Base-by-base conservation (phyloP, 495 filamentous ascomycete genomes). In the Penicillium manginii region DNA sequence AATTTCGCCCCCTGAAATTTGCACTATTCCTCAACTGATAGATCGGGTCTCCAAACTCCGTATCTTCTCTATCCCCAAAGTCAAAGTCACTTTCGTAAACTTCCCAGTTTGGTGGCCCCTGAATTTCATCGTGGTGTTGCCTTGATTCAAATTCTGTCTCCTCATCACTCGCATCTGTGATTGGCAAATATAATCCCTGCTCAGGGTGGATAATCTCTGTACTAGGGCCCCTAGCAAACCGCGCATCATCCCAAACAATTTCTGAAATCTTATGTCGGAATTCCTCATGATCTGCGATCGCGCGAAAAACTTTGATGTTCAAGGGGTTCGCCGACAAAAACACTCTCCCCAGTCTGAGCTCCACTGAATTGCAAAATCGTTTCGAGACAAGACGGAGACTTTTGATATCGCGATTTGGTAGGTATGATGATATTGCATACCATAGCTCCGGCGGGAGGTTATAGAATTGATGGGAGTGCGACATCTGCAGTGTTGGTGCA, bases 241-340 rank as follows among this genome's bases (percentile, higher is more conserved):
- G 58, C 15, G 60, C 63, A 43, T 73, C 68, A 39, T 73, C 70
- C 70, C 65, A 70, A 39, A 73, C 51, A 26, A 73, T 67, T 37
- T 73, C 63, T 37, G 52, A 59, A 18, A 73, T 50, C 31, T 52
- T 14, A 26, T 61, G 50, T 3, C 51, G 50, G 42, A 54, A 59
- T 17, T 39, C 15, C 3, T 49, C 15, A 43, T 59, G 57, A 31
- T 54, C 45, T 42, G 51, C 57, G 21, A 59, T 50, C 11, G 57
- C 57, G 12, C 31, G 57, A 40, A 59, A 59, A 29, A 59, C 50
- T 31, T 54, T 29, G 50, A 59, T 59, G 33, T 59, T 53, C 29
- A 59, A 29, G 40, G 57, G 51, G 23, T 59, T 59, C 2, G 57
- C 50, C 18, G 57, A 59, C 32, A 59, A 54, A 54, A 54, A 59